Conservation (phyloP, 257 asterid genomes). For the Petunia secreta region DNA sequence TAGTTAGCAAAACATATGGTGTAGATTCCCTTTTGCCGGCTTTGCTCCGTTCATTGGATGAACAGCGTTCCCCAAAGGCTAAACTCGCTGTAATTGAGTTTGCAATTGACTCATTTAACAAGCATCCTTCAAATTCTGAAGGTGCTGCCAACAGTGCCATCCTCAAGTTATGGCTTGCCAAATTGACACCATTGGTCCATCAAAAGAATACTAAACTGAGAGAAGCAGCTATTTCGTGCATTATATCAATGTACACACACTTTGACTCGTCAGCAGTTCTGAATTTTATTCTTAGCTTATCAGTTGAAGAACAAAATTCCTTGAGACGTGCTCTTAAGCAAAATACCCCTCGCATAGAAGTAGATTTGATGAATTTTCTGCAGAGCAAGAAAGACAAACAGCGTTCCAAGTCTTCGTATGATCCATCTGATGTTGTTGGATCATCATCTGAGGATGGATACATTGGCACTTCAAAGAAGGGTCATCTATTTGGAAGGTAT, state of each 20-base stretch:
- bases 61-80: slow-evolving; percentile 99
- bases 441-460: slow-evolving; percentile 94
- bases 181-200: slow-evolving; percentile 77
- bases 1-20: slow-evolving; percentile 89
- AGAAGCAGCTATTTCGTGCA: slow-evolving; percentile 90
- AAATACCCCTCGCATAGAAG: slow-evolving; percentile 98
- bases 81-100: slow-evolving; percentile 98
- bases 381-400: slow-evolving; percentile 91
- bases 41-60: slow-evolving; percentile 91
- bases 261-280: slow-evolving; percentile 80
- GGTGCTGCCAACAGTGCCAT: slow-evolving; percentile 85
- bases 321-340: slow-evolving; percentile 96
- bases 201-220: slow-evolving; percentile 93
- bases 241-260: slow-evolving; percentile 86
- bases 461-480: slow-evolving; percentile 68
- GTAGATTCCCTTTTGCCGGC: slow-evolving; percentile 96
- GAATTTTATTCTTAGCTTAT: slow-evolving; percentile 84
- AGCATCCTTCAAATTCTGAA: slow-evolving; percentile 73
- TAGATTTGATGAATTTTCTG: slow-evolving; percentile 90
- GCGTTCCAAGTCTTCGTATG: slow-evolving; percentile 73
- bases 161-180: slow-evolving; percentile 95
- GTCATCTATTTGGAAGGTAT: slow-evolving; percentile 78
- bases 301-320: slow-evolving; percentile 94
- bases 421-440: slow-evolving; percentile 86
- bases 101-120: slow-evolving; percentile 91